These are phyloP conservation scores for Xylariales sp. DNA, from an alignment of 2,329 filamentous ascomycete genomes.

Conservation along the genomic window DNA sequence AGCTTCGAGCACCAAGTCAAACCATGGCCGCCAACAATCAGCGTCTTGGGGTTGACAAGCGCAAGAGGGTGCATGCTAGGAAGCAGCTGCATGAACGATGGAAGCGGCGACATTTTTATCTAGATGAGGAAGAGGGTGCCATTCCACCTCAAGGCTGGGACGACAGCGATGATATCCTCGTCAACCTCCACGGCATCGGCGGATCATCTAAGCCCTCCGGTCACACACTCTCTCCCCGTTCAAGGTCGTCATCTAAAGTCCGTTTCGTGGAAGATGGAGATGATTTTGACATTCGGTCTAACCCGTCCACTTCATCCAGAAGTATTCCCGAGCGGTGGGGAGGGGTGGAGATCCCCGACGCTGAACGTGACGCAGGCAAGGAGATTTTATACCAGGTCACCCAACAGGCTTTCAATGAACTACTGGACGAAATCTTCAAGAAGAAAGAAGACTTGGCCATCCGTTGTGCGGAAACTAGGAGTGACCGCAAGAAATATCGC, in stretches of 20 bases:
- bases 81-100: slow-evolving; percentile 65
- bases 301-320: slow-evolving; percentile 67
- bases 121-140: slow-evolving; percentile 79
- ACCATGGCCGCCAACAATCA: slow-evolving; percentile 28
- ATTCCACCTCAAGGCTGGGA: slow-evolving; percentile 60
- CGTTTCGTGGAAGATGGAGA: slow-evolving; percentile 69
- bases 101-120: slow-evolving; percentile 74
- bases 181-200: slow-evolving; percentile 27
- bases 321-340: slow-evolving; percentile 72
- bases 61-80: slow-evolving; percentile 38
- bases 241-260: slow-evolving; percentile 74
- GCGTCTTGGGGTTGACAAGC: slow-evolving; percentile 30
- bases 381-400: slow-evolving; percentile 90
- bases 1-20: slow-evolving; percentile 31
- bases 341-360: slow-evolving; percentile 72
- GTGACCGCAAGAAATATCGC: slow-evolving; percentile 54
- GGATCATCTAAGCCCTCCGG: slow-evolving; percentile 41
- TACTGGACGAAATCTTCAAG: slow-evolving; percentile 83
- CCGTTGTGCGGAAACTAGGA: slow-evolving; percentile 58
- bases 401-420: slow-evolving; percentile 88
- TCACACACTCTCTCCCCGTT: slow-evolving; percentile 43
- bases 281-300: slow-evolving; percentile 67
- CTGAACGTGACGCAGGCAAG: slow-evolving; percentile 77
- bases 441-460: slow-evolving; percentile 73
- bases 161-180: slow-evolving; percentile 53